A percentile compares a stretch with the other conserved stretches of the same genome.
Evolutionary conservation across 148 eudicot species (phyloP).

Genomic region (Fagopyrum esculentum): DNA sequence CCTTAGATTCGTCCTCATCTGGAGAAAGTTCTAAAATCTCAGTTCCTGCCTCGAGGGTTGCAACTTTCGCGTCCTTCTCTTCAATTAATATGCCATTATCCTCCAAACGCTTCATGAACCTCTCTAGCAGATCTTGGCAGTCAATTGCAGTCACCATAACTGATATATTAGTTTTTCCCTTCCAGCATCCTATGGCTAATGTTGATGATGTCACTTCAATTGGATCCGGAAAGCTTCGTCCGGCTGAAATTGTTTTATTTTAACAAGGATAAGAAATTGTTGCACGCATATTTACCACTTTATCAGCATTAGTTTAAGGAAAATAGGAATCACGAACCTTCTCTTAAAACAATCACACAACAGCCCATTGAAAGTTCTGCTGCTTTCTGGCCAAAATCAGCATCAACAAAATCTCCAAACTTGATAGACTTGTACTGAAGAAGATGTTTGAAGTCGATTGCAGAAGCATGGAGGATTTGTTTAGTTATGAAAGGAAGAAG

Average conservation of each 20-base stretch:
- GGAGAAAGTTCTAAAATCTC: background rate
- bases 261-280: background rate
- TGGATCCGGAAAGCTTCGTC: conserved; percentile 20
- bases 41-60: background rate
- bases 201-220: conserved; percentile 39
- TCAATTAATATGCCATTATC: conserved; percentile 6
- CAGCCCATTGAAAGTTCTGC: conserved; percentile 64
- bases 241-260: conserved; percentile 29
- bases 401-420: conserved; percentile 70
- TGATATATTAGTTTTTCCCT: conserved; percentile 58
- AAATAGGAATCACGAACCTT: conserved; percentile 43
- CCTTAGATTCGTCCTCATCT: background rate
- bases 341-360: conserved; percentile 62
- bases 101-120: conserved; percentile 44
- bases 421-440: conserved; percentile 74
- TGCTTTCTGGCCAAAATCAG: conserved; percentile 60
- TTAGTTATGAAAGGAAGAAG: conserved; percentile 84
- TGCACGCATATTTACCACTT: background rate
- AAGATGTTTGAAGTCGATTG: conserved; percentile 78
- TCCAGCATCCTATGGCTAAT: conserved; percentile 95
- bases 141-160: conserved; percentile 90
- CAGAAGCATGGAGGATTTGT: conserved; percentile 63
- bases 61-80: background rate
- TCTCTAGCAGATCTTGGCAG: conserved; percentile 80
- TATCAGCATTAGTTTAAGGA: background rate